These are phyloP conservation scores for Diaporthe ampelina DNA, from an alignment of 2,329 filamentous ascomycete species.

Conservation along the genomic window DNA sequence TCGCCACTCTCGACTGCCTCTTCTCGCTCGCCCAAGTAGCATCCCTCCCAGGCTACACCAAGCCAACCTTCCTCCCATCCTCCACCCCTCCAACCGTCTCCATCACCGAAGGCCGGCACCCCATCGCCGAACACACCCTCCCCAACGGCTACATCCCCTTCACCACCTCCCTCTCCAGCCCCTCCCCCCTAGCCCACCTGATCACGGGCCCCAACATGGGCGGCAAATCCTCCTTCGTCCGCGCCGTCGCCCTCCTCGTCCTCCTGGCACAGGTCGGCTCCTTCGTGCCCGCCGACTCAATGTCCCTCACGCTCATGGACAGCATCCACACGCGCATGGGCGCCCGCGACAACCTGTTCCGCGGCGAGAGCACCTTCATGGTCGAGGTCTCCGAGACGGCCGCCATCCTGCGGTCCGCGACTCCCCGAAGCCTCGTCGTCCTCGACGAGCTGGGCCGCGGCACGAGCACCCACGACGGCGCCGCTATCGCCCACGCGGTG, in stretches of 20 bases:
- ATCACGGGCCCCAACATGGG: slow-evolving; percentile 99
- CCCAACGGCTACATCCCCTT: slow-evolving; percentile 93
- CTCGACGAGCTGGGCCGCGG: slow-evolving; percentile 95
- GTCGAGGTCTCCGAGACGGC: slow-evolving; percentile 95
- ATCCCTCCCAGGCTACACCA: slow-evolving; percentile 87
- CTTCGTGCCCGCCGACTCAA: slow-evolving; percentile 86
- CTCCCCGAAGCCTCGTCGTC: slow-evolving; percentile 86
- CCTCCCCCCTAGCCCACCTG: slow-evolving; percentile 79
- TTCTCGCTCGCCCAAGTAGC: slow-evolving; percentile 89
- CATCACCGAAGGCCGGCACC: slow-evolving; percentile 84
- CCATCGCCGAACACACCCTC: slow-evolving; percentile 94
- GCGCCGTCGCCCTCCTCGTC: slow-evolving; percentile 88
- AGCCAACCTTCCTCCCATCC: slow-evolving; percentile 76
- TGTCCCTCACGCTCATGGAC: slow-evolving; percentile 85
- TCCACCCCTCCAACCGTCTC: slow-evolving; percentile 76
- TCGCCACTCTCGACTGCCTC: slow-evolving; percentile 91
- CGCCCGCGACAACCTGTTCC: slow-evolving; percentile 95
- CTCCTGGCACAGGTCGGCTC: slow-evolving; percentile 97
- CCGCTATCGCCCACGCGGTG: slow-evolving; percentile 94
- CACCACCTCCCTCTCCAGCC: slow-evolving; percentile 78
- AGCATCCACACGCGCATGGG: slow-evolving; percentile 97
- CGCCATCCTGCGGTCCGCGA: slow-evolving; percentile 90
- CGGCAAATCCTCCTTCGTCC: slow-evolving; percentile 97
- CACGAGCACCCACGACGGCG: slow-evolving; percentile 94
- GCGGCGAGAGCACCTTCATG: slow-evolving; percentile 97